Percentiles rank a stretch among this genome's conserved stretches.
Evolutionary conservation across 352 stramenopile genomes (phyloP).

Genomic region (Thalassiosira pacifica): DNA sequence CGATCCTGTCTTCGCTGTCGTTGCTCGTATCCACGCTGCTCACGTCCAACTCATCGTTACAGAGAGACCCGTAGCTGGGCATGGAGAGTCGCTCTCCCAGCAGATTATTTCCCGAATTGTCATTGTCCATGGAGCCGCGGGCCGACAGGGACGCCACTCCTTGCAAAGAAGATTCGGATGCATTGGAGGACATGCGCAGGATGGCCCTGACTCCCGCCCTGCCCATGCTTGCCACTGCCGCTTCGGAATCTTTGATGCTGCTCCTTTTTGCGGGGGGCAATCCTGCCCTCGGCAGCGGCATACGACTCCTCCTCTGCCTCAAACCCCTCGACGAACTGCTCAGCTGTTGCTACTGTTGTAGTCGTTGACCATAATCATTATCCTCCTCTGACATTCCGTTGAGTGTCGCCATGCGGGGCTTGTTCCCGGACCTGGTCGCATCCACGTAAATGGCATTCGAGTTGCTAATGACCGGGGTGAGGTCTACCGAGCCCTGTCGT

Average conservation of each 20-base stretch:
- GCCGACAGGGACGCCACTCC: neutral
- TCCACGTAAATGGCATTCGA: conserved; percentile 22
- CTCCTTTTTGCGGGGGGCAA: neutral
- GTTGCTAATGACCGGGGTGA: conserved; percentile 36
- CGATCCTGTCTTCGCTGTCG: too few species aligned
- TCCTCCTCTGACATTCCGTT: neutral
- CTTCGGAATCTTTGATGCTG: neutral
- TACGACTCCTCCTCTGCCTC: conserved; percentile 1
- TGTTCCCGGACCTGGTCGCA: neutral
- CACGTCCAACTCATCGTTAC: conserved; percentile 35
- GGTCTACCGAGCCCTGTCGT: too few species aligned
- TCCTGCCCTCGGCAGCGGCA: conserved; percentile 9
- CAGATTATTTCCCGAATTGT: neutral
- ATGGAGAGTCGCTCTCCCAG: conserved; percentile 23
- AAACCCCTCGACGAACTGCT: neutral
- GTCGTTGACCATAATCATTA: neutral
- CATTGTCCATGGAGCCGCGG: neutral
- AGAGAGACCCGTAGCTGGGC: conserved; percentile 18
- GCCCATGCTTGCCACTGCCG: neutral
- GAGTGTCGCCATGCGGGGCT: neutral
- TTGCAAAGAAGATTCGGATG: neutral
- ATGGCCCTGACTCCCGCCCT: neutral
- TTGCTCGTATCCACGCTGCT: conserved; percentile 7
- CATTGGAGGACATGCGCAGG: conserved; percentile 2
- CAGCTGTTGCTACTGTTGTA: neutral